Evolutionary conservation across 1,284 basidiomycete genomes (phyloP).

Genomic region (Ceratobasidium sp.): DNA sequence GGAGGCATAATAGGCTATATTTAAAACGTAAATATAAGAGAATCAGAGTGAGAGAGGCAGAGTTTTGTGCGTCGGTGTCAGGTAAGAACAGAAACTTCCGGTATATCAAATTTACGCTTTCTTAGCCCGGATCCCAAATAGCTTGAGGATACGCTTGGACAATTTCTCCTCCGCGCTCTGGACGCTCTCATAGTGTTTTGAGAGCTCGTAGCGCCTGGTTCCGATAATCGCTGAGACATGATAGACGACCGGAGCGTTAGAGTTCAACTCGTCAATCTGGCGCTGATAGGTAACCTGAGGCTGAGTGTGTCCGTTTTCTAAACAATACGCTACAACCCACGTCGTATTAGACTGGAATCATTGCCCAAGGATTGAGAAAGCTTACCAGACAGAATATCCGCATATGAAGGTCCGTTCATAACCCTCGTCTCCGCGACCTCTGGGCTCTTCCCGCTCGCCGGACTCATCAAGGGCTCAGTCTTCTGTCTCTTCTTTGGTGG

Average conservation of each 20-base stretch:
- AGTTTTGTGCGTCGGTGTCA: too few relatives aligned
- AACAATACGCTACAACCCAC: constrained; percentile 6
- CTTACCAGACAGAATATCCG: constrained; percentile 29
- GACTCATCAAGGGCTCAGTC: constrained; percentile 15
- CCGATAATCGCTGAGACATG: constrained; percentile 17
- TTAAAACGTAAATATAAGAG: not conserved
- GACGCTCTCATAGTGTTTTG: constrained; percentile 34
- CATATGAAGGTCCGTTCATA: constrained; percentile 18
- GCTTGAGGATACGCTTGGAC: constrained; percentile 32
- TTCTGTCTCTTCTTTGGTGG: constrained; percentile 26
- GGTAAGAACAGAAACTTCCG: too few relatives aligned
- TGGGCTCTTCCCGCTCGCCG: not conserved
- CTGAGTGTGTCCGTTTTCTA: constrained; percentile 14
- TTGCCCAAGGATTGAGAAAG: not conserved
- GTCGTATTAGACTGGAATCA: not conserved
- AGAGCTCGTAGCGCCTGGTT: constrained; percentile 21
- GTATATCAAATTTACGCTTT: not conserved
- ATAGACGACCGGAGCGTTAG: not conserved
- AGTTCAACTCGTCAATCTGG: not conserved
- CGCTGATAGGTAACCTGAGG: constrained; percentile 38
- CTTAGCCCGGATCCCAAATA: constrained; percentile 29
- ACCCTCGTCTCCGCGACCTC: not conserved
- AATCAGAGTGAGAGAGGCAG: not conserved
- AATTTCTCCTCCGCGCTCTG: constrained; percentile 32
- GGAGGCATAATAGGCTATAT: not conserved